phyloP scores from a whole-genome alignment of 805 yeast species.

The Wickerhamiella bombiphila region DNA sequence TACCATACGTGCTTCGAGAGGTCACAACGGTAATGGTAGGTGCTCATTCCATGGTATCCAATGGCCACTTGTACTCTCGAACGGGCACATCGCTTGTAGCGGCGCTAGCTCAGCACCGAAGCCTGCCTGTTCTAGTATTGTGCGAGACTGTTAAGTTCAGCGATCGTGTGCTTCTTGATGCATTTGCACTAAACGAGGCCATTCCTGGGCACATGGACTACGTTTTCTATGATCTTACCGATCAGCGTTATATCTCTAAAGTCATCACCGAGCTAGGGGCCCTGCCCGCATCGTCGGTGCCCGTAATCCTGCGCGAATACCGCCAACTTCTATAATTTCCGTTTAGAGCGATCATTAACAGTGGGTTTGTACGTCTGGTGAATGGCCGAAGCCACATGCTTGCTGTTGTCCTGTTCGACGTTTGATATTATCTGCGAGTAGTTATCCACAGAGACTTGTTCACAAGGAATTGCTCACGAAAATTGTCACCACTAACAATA shows the following conservation, averaged over 20 bases:
- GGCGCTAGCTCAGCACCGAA: slow-evolving; percentile 73
- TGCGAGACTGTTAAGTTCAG: slow-evolving; percentile 91
- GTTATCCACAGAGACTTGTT: too few relatives aligned
- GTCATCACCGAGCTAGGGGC: slow-evolving; percentile 94
- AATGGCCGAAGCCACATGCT: too few relatives aligned
- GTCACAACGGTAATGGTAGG: slow-evolving; percentile 88
- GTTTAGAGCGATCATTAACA: too few relatives aligned
- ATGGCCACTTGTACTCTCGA: slow-evolving; percentile 82
- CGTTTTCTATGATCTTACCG: slow-evolving; percentile 85
- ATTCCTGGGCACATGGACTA: slow-evolving; percentile 34
- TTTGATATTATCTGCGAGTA: too few relatives aligned
- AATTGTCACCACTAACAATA: background rate
- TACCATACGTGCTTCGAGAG: slow-evolving; percentile 67
- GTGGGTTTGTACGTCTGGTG: too few relatives aligned
- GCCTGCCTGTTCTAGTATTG: slow-evolving; percentile 88
- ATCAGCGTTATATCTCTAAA: slow-evolving; percentile 84
- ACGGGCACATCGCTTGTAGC: slow-evolving; percentile 93
- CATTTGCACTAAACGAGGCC: slow-evolving; percentile 87
- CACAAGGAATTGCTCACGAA: too few relatives aligned
- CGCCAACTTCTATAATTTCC: slow-evolving; percentile 11
- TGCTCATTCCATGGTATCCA: slow-evolving; percentile 93
- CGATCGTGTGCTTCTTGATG: slow-evolving; percentile 88
- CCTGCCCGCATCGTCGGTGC: slow-evolving; percentile 95
- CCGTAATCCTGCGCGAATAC: slow-evolving; percentile 89
- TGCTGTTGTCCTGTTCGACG: too few relatives aligned